Percentiles rank a stretch among this genome's conserved stretches.
phyloP scores from a whole-genome alignment of 2,329 filamentous ascomycete species.

The Ophiostoma himal-ulmi region DNA sequence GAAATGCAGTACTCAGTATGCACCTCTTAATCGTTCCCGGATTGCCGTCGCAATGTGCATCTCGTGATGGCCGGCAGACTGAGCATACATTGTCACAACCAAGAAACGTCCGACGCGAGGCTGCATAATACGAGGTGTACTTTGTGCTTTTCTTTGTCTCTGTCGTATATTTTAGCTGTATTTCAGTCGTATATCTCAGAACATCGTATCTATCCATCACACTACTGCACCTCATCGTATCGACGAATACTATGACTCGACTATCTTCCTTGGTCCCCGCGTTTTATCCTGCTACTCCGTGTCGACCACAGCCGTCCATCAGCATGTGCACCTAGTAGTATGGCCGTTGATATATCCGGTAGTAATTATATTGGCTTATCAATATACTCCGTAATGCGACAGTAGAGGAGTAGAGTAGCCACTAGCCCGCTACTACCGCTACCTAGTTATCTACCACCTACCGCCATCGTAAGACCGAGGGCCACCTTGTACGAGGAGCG shows the following conservation, averaged over 20 bases:
- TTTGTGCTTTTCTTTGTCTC: not conserved
- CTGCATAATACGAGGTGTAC: not conserved
- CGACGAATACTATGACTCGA: not conserved
- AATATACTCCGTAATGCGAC: not conserved
- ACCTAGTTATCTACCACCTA: not conserved
- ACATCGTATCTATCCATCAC: not conserved
- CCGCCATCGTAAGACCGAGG: not conserved
- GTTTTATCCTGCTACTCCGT: not conserved
- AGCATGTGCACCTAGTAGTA: too few relatives aligned
- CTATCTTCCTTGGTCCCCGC: not conserved
- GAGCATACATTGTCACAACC: not conserved
- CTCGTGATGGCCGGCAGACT: not conserved
- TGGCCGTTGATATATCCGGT: not conserved
- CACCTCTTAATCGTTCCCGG: not conserved
- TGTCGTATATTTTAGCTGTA: not conserved
- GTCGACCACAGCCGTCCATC: too few relatives aligned
- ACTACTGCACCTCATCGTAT: conserved; percentile 10
- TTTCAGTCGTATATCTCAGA: not conserved
- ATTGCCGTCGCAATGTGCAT: not conserved
- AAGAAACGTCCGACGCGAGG: not conserved
- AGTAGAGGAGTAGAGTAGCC: not conserved
- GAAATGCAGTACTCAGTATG: not conserved
- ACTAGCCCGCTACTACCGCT: not conserved
- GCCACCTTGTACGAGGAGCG: not conserved
- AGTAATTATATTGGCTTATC: not conserved